A percentile compares a stretch with the other conserved stretches of the same genome.
Evolutionary conservation across 768 basidiomycete species (phyloP).

Genomic region (Leccinum ochraceum): DNA sequence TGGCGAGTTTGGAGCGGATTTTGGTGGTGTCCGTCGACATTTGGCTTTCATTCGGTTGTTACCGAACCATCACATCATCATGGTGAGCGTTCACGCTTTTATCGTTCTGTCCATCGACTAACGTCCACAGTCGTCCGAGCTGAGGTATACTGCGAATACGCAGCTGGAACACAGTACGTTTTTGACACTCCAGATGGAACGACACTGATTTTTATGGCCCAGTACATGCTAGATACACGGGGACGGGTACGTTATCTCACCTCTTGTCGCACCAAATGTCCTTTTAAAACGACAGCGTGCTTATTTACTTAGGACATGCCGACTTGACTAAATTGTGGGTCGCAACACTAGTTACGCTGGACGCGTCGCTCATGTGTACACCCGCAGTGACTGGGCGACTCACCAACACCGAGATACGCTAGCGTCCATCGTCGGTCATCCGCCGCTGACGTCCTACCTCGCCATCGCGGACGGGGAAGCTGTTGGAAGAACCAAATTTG

Average conservation of each 20-base stretch:
- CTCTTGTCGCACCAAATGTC: conserved; percentile 1
- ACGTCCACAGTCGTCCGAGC: conserved; percentile 74
- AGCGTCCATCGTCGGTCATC: conserved; percentile 90
- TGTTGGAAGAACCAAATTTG: conserved; percentile 86
- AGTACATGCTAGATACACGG: conserved; percentile 97
- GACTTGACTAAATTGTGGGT: conserved; percentile 95
- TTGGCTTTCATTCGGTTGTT: background rate
- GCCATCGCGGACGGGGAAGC: conserved; percentile 94
- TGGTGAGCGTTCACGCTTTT: conserved; percentile 15
- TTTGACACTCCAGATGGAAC: background rate
- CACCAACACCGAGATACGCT: conserved; percentile 98
- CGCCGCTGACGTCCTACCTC: conserved; percentile 80
- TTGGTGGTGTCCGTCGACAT: conserved; percentile 41
- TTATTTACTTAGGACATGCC: conserved; percentile 70
- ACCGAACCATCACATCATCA: conserved; percentile 9
- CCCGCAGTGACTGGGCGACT: conserved; percentile 88
- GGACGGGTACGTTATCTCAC: conserved; percentile 67
- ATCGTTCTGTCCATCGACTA: background rate
- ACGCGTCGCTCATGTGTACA: conserved; percentile 15
- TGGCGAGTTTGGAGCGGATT: conserved; percentile 43
- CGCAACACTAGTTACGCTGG: background rate
- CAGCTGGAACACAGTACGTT: conserved; percentile 90
- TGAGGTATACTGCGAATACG: conserved; percentile 94
- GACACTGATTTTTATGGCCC: conserved; percentile 14
- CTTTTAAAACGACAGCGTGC: conserved; percentile 6